Evolutionary conservation across 164 flowering plant genomes (phyloP), one percentile per base, ranked within the genome.

Genomic region (Buxus sempervirens): DNA sequence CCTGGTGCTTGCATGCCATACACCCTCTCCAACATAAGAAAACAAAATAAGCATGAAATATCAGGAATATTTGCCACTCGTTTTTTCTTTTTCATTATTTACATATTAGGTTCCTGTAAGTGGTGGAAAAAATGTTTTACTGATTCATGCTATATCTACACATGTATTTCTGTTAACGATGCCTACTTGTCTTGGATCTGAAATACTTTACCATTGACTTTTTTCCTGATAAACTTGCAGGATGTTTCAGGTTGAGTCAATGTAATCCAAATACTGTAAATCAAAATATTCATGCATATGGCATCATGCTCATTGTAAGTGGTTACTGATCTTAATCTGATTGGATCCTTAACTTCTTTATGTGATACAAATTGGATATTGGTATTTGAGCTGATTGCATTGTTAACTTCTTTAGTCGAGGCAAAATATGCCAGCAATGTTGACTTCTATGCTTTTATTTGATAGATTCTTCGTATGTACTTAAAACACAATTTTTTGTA

Each of bases 281-380:
- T 76, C 96, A 93, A 79, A 89, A 89, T 70, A 82, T 93, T 73
- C 91, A 85, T 77, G 88, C 85, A 7, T 93, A 93, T 76, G 98
- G 98, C 54, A 68, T 79, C 74, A 76, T 90, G 70, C 86, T 93
- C 57, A 75, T 93, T 64, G 98, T 92, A 85, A 90, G 96, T 87
- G 42, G 51, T 5, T 45, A 45, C 51, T 45, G 51, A 15, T 45
- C 51, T 45, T 41, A 5, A 41, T 5, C 45, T 12, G 45, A 12
- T 12, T n/a, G n/a, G n/a, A n/a, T n/a, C n/a, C n/a, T n/a, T n/a
- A n/a, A n/a, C n/a, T n/a, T n/a, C n/a, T n/a, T n/a, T n/a, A n/a
- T n/a, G n/a, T n/a, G n/a, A n/a, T n/a, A n/a, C n/a, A n/a, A n/a
- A n/a, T n/a, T n/a, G n/a, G n/a, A n/a, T n/a, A n/a, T n/a, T n/a